A percentile compares a stretch with the other conserved stretches of the same genome.
Evolutionary conservation across 192 early-diverging fungal genomes (phyloP).

Genomic region (Gorgonomyces haynaldii): DNA sequence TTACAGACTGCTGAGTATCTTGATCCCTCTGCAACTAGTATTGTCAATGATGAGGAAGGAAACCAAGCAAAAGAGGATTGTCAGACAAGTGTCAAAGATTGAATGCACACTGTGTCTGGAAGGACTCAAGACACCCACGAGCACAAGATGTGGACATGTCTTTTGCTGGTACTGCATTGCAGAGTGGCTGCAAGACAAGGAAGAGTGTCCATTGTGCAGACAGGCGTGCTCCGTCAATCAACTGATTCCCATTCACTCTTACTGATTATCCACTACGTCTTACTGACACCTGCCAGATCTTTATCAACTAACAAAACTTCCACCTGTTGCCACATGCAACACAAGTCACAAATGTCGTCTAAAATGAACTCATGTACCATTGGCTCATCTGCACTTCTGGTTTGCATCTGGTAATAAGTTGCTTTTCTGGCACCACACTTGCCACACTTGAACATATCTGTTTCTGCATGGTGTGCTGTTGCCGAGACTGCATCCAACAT

Average conservation of each 20-base stretch:
- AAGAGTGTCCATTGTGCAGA: conserved; percentile 90
- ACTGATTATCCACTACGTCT: too few relatives aligned
- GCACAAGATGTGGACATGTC: conserved; percentile 84
- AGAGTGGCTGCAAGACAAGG: conserved; percentile 86
- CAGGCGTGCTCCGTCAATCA: conserved; percentile 63
- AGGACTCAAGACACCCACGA: conserved; percentile 58
- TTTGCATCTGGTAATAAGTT: conserved; percentile 95
- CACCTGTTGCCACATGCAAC: conserved; percentile 71
- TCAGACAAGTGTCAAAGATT: conserved; percentile 17
- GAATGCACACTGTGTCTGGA: conserved; percentile 82
- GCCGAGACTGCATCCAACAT: conserved; percentile 71
- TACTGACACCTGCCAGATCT: too few relatives aligned
- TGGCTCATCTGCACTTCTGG: conserved; percentile 93
- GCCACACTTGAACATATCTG: conserved; percentile 88
- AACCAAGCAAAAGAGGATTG: background rate
- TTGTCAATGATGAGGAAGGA: conserved; percentile 3
- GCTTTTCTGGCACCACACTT: conserved; percentile 79
- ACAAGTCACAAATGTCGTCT: conserved; percentile 91
- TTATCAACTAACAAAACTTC: conserved; percentile 60
- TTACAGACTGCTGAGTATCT: conserved; percentile 76
- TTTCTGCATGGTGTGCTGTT: conserved; percentile 61
- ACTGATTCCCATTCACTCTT: conserved; percentile 58
- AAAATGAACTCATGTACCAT: conserved; percentile 42
- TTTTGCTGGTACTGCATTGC: conserved; percentile 93
- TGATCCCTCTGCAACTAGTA: conserved; percentile 62